phyloP scores from a whole-genome alignment of 805 yeast genomes.

The Brettanomyces custersianus region DNA sequence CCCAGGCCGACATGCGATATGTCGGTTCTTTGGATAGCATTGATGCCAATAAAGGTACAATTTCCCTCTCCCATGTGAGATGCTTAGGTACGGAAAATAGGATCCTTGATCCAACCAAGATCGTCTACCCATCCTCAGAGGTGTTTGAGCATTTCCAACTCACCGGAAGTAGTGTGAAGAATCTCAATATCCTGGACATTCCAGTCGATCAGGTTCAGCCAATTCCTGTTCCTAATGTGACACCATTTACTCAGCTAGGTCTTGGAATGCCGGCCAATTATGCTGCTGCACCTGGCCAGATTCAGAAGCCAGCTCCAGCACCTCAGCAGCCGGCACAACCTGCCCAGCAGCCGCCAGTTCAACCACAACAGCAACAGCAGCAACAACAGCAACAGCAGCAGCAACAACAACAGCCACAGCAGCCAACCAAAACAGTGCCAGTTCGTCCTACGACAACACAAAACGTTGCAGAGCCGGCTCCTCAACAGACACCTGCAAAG shows the following conservation, averaged over 20 bases:
- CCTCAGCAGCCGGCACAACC: constrained; percentile 10
- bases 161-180: constrained; percentile 89
- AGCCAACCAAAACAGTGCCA: too few relatives aligned
- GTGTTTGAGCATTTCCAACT: constrained; percentile 73
- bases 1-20: constrained; percentile 68
- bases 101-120: constrained; percentile 55
- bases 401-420: neutral
- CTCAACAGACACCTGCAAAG: neutral
- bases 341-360: constrained; percentile 6
- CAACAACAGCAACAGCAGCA: constrained; percentile 1
- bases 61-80: constrained; percentile 70
- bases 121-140: constrained; percentile 60
- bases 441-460: too few relatives aligned
- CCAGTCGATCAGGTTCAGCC: constrained; percentile 59
- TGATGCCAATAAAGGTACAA: constrained; percentile 85
- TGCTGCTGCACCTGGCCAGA: constrained; percentile 7
- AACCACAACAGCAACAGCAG: neutral
- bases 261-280: constrained; percentile 12
- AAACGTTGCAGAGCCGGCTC: too few relatives aligned
- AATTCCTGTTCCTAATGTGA: constrained; percentile 28
- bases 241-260: constrained; percentile 14
- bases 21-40: constrained; percentile 84
- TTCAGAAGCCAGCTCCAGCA: constrained; percentile 3
- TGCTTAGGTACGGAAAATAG: constrained; percentile 92
- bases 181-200: constrained; percentile 71